These are phyloP conservation scores for Ascochyta lentis DNA, from an alignment of 2,329 filamentous ascomycete species.

Conservation along the genomic window DNA sequence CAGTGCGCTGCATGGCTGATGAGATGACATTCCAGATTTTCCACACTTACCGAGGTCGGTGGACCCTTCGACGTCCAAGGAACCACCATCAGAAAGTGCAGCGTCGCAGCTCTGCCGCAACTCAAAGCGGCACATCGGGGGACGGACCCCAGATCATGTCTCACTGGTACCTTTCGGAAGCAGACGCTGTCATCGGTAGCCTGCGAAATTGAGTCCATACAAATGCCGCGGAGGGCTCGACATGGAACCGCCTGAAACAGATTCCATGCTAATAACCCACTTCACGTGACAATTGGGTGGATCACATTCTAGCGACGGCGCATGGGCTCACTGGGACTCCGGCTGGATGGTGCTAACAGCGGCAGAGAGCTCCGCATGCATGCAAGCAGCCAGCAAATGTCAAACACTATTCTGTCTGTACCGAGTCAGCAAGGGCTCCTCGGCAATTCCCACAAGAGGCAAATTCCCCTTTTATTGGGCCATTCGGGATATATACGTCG, in stretches of 20 bases:
- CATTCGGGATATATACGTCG: slow-evolving; percentile 9
- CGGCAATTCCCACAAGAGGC: slow-evolving; percentile 13
- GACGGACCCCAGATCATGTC: not conserved
- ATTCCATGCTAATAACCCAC: slow-evolving; percentile 5
- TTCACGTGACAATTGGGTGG: slow-evolving; percentile 6
- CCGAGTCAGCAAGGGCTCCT: slow-evolving; percentile 8
- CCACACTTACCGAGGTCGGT: slow-evolving; percentile 1
- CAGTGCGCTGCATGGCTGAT: slow-evolving; percentile 10
- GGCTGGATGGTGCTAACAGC: slow-evolving; percentile 11
- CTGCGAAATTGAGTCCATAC: not conserved
- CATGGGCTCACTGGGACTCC: slow-evolving; percentile 8
- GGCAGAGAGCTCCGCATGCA: slow-evolving; percentile 14
- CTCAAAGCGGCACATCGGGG: not conserved
- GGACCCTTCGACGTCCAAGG: not conserved
- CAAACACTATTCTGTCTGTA: slow-evolving; percentile 7
- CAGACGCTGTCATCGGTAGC: slow-evolving; percentile 2
- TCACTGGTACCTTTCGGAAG: slow-evolving; percentile 5
- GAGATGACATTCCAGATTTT: slow-evolving; percentile 8
- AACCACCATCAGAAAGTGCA: not conserved
- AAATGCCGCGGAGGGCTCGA: not conserved
- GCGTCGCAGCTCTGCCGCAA: not conserved
- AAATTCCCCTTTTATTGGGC: slow-evolving; percentile 12
- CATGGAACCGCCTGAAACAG: slow-evolving; percentile 6
- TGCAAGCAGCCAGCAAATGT: slow-evolving; percentile 12
- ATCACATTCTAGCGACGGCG: not conserved